Conservation (phyloP, 2,329 filamentous ascomycete species). For the Neofusicoccum ribis region DNA sequence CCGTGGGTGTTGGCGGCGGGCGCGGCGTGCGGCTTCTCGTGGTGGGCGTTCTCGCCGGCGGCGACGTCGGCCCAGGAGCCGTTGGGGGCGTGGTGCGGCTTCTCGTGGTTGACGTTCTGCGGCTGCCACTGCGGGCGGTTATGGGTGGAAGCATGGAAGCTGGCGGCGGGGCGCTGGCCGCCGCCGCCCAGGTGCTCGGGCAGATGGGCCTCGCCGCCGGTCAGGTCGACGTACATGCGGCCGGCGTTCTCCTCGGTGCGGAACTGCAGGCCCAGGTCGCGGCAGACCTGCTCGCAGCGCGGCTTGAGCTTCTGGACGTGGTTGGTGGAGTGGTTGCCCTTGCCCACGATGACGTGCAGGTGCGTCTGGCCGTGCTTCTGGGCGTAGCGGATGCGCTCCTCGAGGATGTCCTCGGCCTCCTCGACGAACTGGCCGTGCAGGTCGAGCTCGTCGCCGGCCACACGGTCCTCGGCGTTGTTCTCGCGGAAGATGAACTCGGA, state of each 20-base stretch:
- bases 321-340: slow-evolving; percentile 80
- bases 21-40: not conserved
- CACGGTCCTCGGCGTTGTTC: slow-evolving; percentile 79
- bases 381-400: slow-evolving; percentile 79
- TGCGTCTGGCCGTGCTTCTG: slow-evolving; percentile 72
- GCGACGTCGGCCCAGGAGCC: not conserved
- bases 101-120: not conserved
- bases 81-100: not conserved
- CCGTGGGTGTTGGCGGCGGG: not conserved
- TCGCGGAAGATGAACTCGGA: slow-evolving; percentile 93
- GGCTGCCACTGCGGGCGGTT: slow-evolving; percentile 28
- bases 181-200: slow-evolving; percentile 38
- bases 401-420: slow-evolving; percentile 88
- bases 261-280: slow-evolving; percentile 78
- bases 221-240: slow-evolving; percentile 82
- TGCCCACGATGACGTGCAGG: slow-evolving; percentile 93
- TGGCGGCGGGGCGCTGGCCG: slow-evolving; percentile 43
- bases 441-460: slow-evolving; percentile 82
- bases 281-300: slow-evolving; percentile 84
- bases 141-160: slow-evolving; percentile 36
- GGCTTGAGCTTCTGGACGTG: slow-evolving; percentile 95
- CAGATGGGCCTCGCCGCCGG: slow-evolving; percentile 64
- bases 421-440: slow-evolving; percentile 93
- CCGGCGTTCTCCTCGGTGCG: slow-evolving; percentile 86
- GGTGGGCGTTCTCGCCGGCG: not conserved